Percentiles rank a stretch among this genome's conserved stretches.
These are phyloP conservation scores for Alternaria triticina DNA, from an alignment of 2,329 filamentous ascomycete genomes.

Conservation along the genomic window DNA sequence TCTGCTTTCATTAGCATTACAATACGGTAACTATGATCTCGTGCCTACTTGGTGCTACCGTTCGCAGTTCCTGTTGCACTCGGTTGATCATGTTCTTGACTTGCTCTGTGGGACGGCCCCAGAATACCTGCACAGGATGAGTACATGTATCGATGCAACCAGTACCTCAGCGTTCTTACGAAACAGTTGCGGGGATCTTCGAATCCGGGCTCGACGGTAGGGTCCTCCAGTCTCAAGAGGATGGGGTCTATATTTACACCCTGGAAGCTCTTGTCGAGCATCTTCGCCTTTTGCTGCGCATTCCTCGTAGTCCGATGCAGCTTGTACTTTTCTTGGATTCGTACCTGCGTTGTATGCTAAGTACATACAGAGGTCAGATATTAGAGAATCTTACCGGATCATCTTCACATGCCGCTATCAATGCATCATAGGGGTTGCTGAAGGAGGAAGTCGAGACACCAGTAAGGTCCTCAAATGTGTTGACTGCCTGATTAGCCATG, in stretches of 20 bases:
- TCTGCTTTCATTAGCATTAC: constrained; percentile 53
- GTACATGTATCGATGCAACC: neutral
- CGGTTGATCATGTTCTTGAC: constrained; percentile 70
- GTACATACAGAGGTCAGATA: neutral
- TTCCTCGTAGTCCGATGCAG: constrained; percentile 79
- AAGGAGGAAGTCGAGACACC: constrained; percentile 47
- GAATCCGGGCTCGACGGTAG: constrained; percentile 70
- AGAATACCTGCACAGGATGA: constrained; percentile 62
- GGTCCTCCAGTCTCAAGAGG: constrained; percentile 71
- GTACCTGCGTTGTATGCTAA: constrained; percentile 52
- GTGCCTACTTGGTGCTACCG: constrained; percentile 71
- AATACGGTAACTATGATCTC: neutral
- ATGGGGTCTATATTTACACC: constrained; percentile 79
- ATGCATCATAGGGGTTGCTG: constrained; percentile 77
- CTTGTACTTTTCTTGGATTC: constrained; percentile 75
- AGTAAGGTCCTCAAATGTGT: constrained; percentile 50
- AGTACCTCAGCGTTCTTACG: constrained; percentile 37
- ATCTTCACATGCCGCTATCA: constrained; percentile 72
- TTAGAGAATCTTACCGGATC: constrained; percentile 63
- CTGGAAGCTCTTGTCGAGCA: constrained; percentile 71
- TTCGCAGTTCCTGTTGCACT: constrained; percentile 71
- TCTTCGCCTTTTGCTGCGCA: constrained; percentile 73
- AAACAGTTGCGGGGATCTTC: constrained; percentile 80
- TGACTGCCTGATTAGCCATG: constrained; percentile 26
- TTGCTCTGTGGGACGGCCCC: constrained; percentile 80